A percentile compares a stretch with the other conserved stretches of the same genome.
phyloP scores from a whole-genome alignment of 768 basidiomycete genomes.

The Leccinum subtestaceum region DNA sequence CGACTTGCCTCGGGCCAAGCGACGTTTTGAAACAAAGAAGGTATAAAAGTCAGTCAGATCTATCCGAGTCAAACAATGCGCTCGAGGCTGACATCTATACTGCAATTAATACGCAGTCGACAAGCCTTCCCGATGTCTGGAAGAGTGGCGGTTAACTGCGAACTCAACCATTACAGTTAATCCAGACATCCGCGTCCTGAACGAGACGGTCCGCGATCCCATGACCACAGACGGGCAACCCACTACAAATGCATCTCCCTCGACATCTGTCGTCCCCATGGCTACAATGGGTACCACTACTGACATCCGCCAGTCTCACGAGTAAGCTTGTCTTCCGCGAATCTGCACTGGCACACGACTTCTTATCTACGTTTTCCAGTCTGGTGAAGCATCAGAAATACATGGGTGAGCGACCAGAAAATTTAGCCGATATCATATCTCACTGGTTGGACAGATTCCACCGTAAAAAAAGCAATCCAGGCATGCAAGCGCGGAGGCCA shows the following conservation, averaged over 20 bases:
- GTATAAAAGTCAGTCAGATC: constrained; percentile 59
- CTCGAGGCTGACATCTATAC: constrained; percentile 6
- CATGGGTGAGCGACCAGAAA: constrained; percentile 32
- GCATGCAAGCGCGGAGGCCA: background rate
- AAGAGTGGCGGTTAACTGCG: too few species aligned
- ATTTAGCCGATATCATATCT: background rate
- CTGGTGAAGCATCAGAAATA: constrained; percentile 34
- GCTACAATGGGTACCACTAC: too few species aligned
- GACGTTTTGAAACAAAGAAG: constrained; percentile 74
- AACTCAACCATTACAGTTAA: too few species aligned
- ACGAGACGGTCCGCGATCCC: too few species aligned
- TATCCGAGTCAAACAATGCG: background rate
- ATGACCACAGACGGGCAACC: too few species aligned
- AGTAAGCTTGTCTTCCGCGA: background rate
- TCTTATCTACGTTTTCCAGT: background rate
- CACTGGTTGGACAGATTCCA: background rate
- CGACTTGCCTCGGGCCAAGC: constrained; percentile 87
- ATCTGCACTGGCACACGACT: background rate
- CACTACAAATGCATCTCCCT: too few species aligned
- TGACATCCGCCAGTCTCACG: background rate
- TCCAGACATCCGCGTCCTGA: too few species aligned
- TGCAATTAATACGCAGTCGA: constrained; percentile 53
- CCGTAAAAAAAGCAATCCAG: background rate
- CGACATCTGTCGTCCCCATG: too few species aligned
- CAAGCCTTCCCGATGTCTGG: background rate